A percentile compares a stretch with the other conserved stretches of the same genome.
phyloP scores from a whole-genome alignment of 2,329 filamentous ascomycete species.

The Arthrobotrys megalospora region DNA sequence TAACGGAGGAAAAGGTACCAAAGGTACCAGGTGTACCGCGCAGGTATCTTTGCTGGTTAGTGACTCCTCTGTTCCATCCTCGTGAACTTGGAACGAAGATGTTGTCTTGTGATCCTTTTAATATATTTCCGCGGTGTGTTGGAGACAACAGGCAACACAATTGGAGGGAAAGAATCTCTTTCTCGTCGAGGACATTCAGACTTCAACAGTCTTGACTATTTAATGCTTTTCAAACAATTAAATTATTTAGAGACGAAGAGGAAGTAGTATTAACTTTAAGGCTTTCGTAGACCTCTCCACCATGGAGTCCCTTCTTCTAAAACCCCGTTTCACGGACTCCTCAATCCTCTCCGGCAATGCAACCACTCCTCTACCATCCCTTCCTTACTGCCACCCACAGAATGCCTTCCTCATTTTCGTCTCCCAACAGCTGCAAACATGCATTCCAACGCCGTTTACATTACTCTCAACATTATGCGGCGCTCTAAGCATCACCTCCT shows the following conservation, averaged over 20 bases:
- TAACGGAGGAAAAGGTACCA: constrained; percentile 41
- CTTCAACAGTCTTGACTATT: not conserved
- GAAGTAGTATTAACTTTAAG: constrained; percentile 11
- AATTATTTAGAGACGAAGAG: not conserved
- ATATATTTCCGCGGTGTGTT: not conserved
- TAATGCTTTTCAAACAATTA: not conserved
- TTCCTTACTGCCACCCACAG: constrained; percentile 75
- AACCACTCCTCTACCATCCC: constrained; percentile 65
- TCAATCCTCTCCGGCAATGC: constrained; percentile 44
- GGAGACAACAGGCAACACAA: constrained; percentile 23
- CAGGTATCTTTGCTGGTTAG: constrained; percentile 34
- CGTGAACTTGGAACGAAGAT: constrained; percentile 14
- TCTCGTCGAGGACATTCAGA: not conserved
- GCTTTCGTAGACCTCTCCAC: not conserved
- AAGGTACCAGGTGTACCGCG: constrained; percentile 24
- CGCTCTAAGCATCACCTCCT: constrained; percentile 76
- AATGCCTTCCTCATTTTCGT: constrained; percentile 73
- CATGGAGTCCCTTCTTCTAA: constrained; percentile 59
- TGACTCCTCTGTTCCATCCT: constrained; percentile 24
- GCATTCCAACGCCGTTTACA: constrained; percentile 76
- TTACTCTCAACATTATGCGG: constrained; percentile 76
- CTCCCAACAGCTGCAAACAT: constrained; percentile 75
- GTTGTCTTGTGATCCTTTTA: constrained; percentile 34
- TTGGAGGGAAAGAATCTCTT: not conserved
- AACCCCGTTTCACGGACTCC: constrained; percentile 39